Conservation (phyloP, 257 asterid species). For the Voacanga thouarsii region DNA sequence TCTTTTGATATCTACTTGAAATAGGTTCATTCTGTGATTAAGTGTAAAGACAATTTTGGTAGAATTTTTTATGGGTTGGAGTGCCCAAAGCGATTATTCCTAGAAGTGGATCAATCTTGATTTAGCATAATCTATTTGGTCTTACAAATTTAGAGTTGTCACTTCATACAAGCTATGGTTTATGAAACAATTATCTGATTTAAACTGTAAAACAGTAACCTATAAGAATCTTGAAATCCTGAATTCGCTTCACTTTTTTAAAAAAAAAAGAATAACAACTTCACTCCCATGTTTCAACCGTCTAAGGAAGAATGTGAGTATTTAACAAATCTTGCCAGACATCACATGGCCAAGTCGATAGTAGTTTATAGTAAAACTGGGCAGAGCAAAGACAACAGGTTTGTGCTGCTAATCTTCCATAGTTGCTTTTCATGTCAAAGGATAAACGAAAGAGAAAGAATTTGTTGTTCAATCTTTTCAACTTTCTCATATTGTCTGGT, state of each 20-base stretch:
- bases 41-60: too few species aligned
- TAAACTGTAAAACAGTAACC: too few species aligned
- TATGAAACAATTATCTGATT: too few species aligned
- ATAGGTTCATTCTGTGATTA: not conserved
- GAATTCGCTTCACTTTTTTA: not conserved
- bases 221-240: too few species aligned
- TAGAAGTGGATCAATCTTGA: too few species aligned
- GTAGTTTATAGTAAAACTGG: constrained; percentile 79
- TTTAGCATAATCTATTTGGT: too few species aligned
- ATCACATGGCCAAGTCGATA: constrained; percentile 63
- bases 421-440: not conserved
- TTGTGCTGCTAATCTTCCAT: constrained; percentile 19
- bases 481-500: not conserved
- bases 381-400: constrained; percentile 75
- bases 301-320: constrained; percentile 82
- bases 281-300: constrained; percentile 33
- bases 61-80: too few species aligned
- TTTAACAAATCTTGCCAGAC: constrained; percentile 63
- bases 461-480: not conserved
- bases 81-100: too few species aligned
- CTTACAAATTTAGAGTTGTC: too few species aligned
- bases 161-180: too few species aligned
- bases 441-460: not conserved
- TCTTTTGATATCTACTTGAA: not conserved
- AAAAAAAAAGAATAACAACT: constrained; percentile 13